A percentile compares a stretch with the other conserved stretches of the same genome.
These are phyloP conservation scores for Shiraia sp. DNA, from an alignment of 2,329 filamentous ascomycete genomes.

Conservation along the genomic window DNA sequence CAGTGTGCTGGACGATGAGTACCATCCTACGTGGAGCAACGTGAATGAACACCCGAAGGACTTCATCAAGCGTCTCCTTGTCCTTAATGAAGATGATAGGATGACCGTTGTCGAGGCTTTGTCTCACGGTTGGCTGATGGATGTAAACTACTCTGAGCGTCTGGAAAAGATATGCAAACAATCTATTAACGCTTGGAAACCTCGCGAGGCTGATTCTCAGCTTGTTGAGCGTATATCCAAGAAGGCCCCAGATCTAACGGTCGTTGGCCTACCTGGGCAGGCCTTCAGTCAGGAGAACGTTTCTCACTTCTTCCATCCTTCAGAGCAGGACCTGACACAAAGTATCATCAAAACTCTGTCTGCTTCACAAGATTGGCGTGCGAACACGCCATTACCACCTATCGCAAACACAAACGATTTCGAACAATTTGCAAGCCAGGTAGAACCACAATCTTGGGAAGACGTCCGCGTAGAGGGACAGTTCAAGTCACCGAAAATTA, in stretches of 20 bases:
- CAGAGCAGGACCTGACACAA: not conserved
- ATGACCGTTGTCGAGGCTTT: constrained; percentile 60
- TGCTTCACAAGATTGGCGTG: constrained; percentile 10
- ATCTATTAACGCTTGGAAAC: constrained; percentile 56
- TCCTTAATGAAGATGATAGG: constrained; percentile 54
- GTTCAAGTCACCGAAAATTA: too few relatives aligned
- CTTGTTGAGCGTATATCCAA: constrained; percentile 34
- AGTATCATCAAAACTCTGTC: constrained; percentile 4
- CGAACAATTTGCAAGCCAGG: constrained; percentile 11
- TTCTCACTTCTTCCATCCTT: constrained; percentile 2
- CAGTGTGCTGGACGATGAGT: constrained; percentile 45
- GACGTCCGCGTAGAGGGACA: too few relatives aligned
- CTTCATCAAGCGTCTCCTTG: constrained; percentile 58
- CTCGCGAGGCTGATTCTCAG: constrained; percentile 35
- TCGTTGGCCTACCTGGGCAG: not conserved
- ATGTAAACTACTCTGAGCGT: constrained; percentile 51
- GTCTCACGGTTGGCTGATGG: constrained; percentile 60
- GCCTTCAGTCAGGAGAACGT: not conserved
- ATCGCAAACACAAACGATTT: constrained; percentile 11
- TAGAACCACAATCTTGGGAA: not conserved
- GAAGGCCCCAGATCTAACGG: not conserved
- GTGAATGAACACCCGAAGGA: constrained; percentile 53
- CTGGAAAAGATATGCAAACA: constrained; percentile 56
- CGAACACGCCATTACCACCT: constrained; percentile 15
- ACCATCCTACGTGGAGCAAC: constrained; percentile 47